Evolutionary conservation across 2,329 filamentous ascomycete genomes (phyloP), one percentile per base, ranked within the genome.

Genomic region (Cercospora sp.): DNA sequence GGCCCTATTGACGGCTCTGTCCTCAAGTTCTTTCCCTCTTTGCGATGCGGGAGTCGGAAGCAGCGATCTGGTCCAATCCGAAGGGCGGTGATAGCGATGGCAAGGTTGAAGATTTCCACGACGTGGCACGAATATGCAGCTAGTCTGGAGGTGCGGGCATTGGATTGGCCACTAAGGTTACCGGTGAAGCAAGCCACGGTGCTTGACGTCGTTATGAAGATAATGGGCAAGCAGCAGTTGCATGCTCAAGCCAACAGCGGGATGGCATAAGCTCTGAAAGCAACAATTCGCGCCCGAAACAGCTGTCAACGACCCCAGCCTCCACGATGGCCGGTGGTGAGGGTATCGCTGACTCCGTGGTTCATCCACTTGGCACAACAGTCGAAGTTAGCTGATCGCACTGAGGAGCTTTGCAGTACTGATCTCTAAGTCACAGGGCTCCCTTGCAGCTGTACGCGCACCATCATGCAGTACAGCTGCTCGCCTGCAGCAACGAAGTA

Each of bases 201-300:
- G 55, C 55, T 59, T 59, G 30, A 59, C 30, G 55, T 59, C 28
- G 55, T 1, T 16, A 59, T 59, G 55, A 37, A 59, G 55, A 24
- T 10, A 24, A 5, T 1, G 28, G 32, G 28, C 16, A 59, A 37
- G 28, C 55, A 37, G 28, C n/a, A 37, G 28, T 37, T 18, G 3
- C 55, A 59, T 59, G 55, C 28, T 24, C 30, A 18, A 59, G 55
- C 28, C 55, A 37, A 24, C 18, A 21, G 8, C 30, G 10, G n/a
- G 49, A 55, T 6, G 6, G 49, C 13, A 16, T 55, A 8, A n/a
- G 49, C 49, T 26, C 24, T 7, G 13, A 2, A n/a, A 26, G 49
- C 24, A 24, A 13, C 13, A 26, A 24, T 55, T 55, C 49, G 49
- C 49, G 49, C 24, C 49, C 49, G 49, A 55, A 55, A 3, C 10